These are phyloP conservation scores for Plasmodium gaboni DNA, from an alignment of 169 alveolate species.

Conservation along the genomic window DNA sequence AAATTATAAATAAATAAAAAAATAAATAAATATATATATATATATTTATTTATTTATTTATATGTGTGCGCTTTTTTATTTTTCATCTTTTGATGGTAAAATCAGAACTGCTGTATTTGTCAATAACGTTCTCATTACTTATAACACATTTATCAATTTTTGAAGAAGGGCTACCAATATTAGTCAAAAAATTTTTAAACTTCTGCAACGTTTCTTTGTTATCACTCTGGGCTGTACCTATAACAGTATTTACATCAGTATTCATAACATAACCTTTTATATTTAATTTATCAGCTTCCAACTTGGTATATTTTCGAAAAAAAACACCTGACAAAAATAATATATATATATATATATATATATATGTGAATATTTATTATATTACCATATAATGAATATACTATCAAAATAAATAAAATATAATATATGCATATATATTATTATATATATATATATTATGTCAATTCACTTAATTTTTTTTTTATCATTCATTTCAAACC, in stretches of 20 bases:
- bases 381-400: too few species aligned
- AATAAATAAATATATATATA: too few species aligned
- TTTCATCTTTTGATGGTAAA: constrained; percentile 28
- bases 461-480: not conserved
- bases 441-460: not conserved
- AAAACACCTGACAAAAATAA: constrained; percentile 79
- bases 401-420: not conserved
- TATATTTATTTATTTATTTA: too few species aligned
- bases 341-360: too few species aligned
- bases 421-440: not conserved
- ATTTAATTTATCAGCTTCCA: constrained; percentile 83
- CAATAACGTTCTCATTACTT: constrained; percentile 64
- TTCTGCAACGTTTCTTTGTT: constrained; percentile 69
- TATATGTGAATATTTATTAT: not conserved
- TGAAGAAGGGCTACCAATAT: constrained; percentile 84
- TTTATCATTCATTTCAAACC: constrained; percentile 23
- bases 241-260: constrained; percentile 81
- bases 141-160: constrained; percentile 80
- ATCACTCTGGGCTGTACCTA: constrained; percentile 80
- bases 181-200: constrained; percentile 79
- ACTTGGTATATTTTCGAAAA: constrained; percentile 83
- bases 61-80: too few species aligned
- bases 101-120: constrained; percentile 24
- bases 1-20: too few species aligned
- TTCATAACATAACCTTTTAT: constrained; percentile 84